A percentile compares a stretch with the other conserved stretches of the same genome.
phyloP scores from a whole-genome alignment of 2,329 filamentous ascomycete species.

The Fusarium tricinctum region DNA sequence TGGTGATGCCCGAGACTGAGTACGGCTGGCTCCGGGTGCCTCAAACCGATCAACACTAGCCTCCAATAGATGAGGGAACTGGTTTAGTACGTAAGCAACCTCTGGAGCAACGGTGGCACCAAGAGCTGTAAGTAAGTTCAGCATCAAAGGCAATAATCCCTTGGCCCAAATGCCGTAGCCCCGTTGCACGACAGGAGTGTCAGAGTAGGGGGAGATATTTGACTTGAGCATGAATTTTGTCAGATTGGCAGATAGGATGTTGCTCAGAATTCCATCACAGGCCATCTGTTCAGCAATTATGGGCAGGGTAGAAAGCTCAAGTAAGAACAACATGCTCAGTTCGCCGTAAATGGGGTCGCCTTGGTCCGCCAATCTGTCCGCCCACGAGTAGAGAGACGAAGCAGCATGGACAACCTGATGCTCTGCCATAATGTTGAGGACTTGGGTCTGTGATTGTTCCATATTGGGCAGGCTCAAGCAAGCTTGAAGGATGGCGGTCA shows the following conservation, averaged over 20 bases:
- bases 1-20: conserved; percentile 62
- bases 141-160: conserved; percentile 86
- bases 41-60: conserved; percentile 81
- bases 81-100: conserved; percentile 87
- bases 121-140: conserved; percentile 88
- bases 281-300: conserved; percentile 90
- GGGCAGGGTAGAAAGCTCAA: conserved; percentile 87
- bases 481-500: conserved; percentile 90
- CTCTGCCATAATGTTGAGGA: conserved; percentile 77
- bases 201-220: conserved; percentile 83
- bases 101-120: conserved; percentile 87
- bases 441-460: conserved; percentile 77
- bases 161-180: conserved; percentile 92
- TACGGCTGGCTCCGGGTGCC: conserved; percentile 68
- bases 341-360: conserved; percentile 94
- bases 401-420: conserved; percentile 85
- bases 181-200: conserved; percentile 74
- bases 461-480: conserved; percentile 84
- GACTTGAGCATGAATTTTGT: conserved; percentile 80
- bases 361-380: conserved; percentile 82
- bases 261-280: conserved; percentile 84
- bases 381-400: conserved; percentile 92
- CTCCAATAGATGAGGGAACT: conserved; percentile 83
- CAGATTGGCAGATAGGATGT: conserved; percentile 83
- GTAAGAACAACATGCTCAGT: conserved; percentile 87